Conservation (phyloP, 1,284 basidiomycete genomes). For the Malassezia japonica region DNA sequence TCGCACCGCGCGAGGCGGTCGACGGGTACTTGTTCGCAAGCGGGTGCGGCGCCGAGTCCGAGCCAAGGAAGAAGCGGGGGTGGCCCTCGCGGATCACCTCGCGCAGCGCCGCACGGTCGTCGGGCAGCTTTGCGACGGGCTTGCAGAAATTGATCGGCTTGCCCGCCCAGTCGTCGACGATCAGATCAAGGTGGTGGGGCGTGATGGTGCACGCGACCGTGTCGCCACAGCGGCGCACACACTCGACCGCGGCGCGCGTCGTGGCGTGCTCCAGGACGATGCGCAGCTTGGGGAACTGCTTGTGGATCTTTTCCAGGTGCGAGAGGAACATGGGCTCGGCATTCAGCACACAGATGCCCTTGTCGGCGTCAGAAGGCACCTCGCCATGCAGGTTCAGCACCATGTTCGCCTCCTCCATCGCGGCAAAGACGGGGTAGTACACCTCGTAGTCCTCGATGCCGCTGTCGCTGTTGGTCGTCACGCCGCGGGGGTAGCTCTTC, state of each 20-base stretch:
- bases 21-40: constrained; percentile 64
- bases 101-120: constrained; percentile 75
- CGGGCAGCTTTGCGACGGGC: constrained; percentile 91
- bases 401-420: constrained; percentile 86
- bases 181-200: constrained; percentile 85
- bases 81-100: constrained; percentile 67
- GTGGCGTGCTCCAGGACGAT: constrained; percentile 99
- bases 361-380: constrained; percentile 74
- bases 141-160: constrained; percentile 96
- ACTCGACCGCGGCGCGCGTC: constrained; percentile 84
- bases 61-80: constrained; percentile 92
- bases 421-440: constrained; percentile 88
- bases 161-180: constrained; percentile 94
- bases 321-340: constrained; percentile 84
- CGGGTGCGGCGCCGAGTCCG: constrained; percentile 91
- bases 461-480: constrained; percentile 92
- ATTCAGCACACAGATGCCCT: constrained; percentile 84
- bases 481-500: constrained; percentile 93
- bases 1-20: constrained; percentile 20
- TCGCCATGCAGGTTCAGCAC: constrained; percentile 96
- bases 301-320: constrained; percentile 74
- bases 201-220: constrained; percentile 97
- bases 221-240: constrained; percentile 50
- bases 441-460: constrained; percentile 93
- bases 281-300: constrained; percentile 76